These are phyloP conservation scores for Saprolegnia diclina DNA, from an alignment of 352 stramenopile species.

Conservation along the genomic window DNA sequence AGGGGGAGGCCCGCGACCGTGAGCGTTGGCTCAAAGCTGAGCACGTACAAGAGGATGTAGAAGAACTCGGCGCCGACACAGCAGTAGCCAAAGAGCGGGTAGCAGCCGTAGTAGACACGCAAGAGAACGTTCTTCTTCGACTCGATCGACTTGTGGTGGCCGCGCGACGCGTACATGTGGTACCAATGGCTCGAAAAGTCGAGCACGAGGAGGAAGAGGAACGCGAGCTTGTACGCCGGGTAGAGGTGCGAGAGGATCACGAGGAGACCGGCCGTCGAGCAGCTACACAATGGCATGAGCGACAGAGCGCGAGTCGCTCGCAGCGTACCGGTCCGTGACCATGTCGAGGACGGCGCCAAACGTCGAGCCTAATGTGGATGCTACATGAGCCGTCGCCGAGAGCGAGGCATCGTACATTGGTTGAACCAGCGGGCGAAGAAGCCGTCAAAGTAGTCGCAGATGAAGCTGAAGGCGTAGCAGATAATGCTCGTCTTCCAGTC, in stretches of 20 bases:
- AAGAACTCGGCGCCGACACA: slow-evolving; percentile 90
- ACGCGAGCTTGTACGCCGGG: slow-evolving; percentile 64
- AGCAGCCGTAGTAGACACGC: slow-evolving; percentile 89
- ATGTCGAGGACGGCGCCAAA: slow-evolving; percentile 97
- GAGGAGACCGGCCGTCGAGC: slow-evolving; percentile 93
- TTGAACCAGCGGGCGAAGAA: slow-evolving; percentile 94
- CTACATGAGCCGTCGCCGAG: too few relatives aligned
- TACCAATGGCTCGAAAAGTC: slow-evolving; percentile 98
- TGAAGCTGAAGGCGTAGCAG: slow-evolving; percentile 94
- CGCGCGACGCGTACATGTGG: slow-evolving; percentile 94
- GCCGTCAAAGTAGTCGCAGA: slow-evolving; percentile 97
- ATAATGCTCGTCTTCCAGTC: slow-evolving; percentile 71
- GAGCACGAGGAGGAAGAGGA: slow-evolving; percentile 90
- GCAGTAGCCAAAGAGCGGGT: slow-evolving; percentile 91
- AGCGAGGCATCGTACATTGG: slow-evolving; percentile 85
- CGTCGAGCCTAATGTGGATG: slow-evolving; percentile 74
- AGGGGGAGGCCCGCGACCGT: slow-evolving; percentile 58
- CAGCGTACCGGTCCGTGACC: slow-evolving; percentile 92
- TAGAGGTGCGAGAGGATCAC: slow-evolving; percentile 93
- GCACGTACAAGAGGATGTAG: slow-evolving; percentile 89
- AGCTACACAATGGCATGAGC: slow-evolving; percentile 36
- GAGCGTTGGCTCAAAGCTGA: slow-evolving; percentile 69
- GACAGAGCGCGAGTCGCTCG: too few relatives aligned
- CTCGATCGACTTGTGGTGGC: slow-evolving; percentile 94
- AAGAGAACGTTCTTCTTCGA: slow-evolving; percentile 92